Conservation (phyloP, 2,329 filamentous ascomycete genomes). For the Sarocladium brachiariae region DNA sequence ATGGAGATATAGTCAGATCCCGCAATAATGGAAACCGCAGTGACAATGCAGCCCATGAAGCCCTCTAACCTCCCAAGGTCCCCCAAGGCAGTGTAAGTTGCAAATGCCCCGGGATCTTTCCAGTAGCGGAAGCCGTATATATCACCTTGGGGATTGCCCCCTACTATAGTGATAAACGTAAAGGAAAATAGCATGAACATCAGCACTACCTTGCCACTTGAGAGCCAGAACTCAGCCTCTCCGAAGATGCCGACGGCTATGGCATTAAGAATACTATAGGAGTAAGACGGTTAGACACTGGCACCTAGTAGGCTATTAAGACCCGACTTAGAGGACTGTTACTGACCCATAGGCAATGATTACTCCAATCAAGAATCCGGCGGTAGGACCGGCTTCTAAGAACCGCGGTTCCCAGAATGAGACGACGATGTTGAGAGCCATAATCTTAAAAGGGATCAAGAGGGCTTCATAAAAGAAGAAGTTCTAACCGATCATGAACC, state of each 20-base stretch:
- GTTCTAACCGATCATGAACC: conserved; percentile 31
- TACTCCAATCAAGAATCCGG: neutral
- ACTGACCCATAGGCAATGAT: neutral
- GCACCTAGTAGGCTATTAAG: neutral
- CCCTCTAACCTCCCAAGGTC: conserved; percentile 59
- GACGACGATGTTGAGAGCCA: conserved; percentile 26
- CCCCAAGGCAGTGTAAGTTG: conserved; percentile 50
- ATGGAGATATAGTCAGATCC: conserved; percentile 57
- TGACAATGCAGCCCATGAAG: conserved; percentile 53
- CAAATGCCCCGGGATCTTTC: conserved; percentile 47
- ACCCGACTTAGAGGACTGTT: neutral
- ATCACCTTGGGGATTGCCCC: conserved; percentile 49
- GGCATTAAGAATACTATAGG: conserved; percentile 27
- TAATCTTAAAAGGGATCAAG: conserved; percentile 26
- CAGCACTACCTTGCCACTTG: conserved; percentile 47
- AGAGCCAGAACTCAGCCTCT: conserved; percentile 38
- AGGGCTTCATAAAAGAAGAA: conserved; percentile 27
- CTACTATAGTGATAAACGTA: conserved; percentile 53
- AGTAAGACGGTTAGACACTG: neutral
- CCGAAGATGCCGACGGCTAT: conserved; percentile 36
- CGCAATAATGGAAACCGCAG: conserved; percentile 40
- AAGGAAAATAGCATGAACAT: conserved; percentile 54
- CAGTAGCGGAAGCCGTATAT: conserved; percentile 62
- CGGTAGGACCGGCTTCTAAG: neutral
- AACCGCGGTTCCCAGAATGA: conserved; percentile 17